Base-by-base conservation (phyloP, 306 rosid genomes). In the Albizia julibrissin region DNA sequence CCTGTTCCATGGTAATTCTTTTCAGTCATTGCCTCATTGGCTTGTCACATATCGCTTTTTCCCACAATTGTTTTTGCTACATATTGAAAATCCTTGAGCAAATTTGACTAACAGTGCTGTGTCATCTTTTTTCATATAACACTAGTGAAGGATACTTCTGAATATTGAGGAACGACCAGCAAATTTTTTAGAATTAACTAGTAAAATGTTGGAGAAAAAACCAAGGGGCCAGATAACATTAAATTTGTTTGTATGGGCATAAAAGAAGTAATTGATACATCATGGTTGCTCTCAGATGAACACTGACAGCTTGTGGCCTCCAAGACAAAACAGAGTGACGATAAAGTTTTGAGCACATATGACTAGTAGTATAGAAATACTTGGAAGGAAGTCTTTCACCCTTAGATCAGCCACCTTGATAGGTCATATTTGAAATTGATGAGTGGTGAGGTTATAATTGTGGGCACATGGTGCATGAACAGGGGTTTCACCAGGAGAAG, bases 401-500 rank as follows among this genome's bases (percentile, higher is more conserved):
- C 33, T 27, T 62, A 26, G 65, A 74, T 58, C 49, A 59, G 43
- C 81, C n/a, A 69, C 59, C 71, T 74, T 78, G 24, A 78, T 15
- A 8, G 64, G 39, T n/a, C 11, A 46, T 66, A 24, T 49, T 61
- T 21, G 3, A 10, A 87, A 71, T 73, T 72, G 52, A 84, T 27
- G 78, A 65, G 19, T 75, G 69, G 18, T 54, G 37, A 79, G 71
- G 74, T 34, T 80, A 50, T 68, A 47, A 54, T 64, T 72, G 31
- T 81, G 56, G 1, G 59, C 42, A 44, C 78, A 73, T 69, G 84
- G 37, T 84, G 81, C 64, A 15, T 68, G 77, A 69, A 78, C 93
- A 95, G 99, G 99, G 75, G 92, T 95, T 75, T 93, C 99, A 13
- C 97, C 98, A 0, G 98, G 99, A 29, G 99, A 95, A 86, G 99